These are phyloP conservation scores for Phytophthora sp. DNA, from an alignment of 352 stramenopile species.

Conservation along the genomic window DNA sequence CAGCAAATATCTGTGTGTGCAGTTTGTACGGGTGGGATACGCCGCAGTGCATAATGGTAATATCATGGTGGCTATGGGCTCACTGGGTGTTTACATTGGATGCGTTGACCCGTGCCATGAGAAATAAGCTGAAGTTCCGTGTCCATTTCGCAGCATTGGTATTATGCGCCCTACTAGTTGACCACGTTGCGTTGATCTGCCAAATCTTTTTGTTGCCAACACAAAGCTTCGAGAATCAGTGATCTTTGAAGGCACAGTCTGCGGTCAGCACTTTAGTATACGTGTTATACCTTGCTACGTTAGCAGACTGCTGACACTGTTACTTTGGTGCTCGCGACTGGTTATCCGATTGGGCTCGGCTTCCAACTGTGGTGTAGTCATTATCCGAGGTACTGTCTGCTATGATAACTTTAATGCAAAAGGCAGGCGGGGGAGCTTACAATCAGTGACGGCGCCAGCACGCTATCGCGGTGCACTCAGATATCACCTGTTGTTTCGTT, in stretches of 20 bases:
- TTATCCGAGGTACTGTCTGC: conserved; percentile 34
- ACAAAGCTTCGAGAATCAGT: conserved; percentile 4
- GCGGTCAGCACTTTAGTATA: conserved; percentile 13
- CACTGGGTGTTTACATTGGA: conserved; percentile 44
- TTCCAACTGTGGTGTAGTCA: conserved; percentile 15
- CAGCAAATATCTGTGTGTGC: conserved; percentile 34
- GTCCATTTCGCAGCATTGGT: conserved; percentile 7
- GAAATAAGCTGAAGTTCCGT: conserved; percentile 15
- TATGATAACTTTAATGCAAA: conserved; percentile 40
- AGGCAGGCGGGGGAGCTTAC: conserved; percentile 1
- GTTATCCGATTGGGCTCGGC: conserved; percentile 7
- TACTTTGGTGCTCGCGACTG: conserved; percentile 18
- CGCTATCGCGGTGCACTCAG: not conserved
- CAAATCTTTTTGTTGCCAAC: conserved; percentile 7
- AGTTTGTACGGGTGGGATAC: conserved; percentile 22
- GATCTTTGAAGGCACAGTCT: conserved; percentile 15
- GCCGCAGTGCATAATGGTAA: conserved; percentile 10
- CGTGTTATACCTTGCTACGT: conserved; percentile 20
- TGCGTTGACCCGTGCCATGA: conserved; percentile 38
- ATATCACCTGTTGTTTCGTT: no score
- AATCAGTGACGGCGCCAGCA: no score
- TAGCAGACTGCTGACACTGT: conserved; percentile 19
- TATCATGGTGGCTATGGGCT: conserved; percentile 36
- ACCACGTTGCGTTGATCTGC: conserved; percentile 14
- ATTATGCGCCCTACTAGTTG: conserved; percentile 4